Base-by-base conservation (phyloP, 225 moss, liverwort and hornwort genomes). In the Pseudoscleropodium purum region DNA sequence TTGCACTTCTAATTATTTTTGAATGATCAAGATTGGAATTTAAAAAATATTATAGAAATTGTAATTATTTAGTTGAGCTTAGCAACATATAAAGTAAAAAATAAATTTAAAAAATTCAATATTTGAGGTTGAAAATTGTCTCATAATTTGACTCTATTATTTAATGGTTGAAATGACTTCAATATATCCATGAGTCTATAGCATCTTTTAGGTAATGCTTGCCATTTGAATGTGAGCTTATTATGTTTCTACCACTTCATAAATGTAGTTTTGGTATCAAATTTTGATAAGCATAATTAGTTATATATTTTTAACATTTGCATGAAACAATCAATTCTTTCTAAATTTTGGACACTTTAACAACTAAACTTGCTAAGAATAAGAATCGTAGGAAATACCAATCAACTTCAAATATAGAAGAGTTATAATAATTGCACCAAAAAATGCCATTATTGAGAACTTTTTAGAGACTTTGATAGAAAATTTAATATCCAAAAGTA, bases 101-200 rank as follows among this genome's bases (percentile, higher is more conserved):
- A 0, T 25, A 24, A n/a, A n/a, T n/a, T 13, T 2, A 15, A 9
- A 41, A 7, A 4, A 7, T 5, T 72, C 1, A 41, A 1, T 26
- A 41, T 26, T 41, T 72, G 15, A 15, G 0, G 1, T 15, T 41
- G 9, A 27, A 41, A 15, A 72, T 25, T 72, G 27, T 1, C 16
- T 16, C 5, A 8, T 26, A 41, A 8, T 15, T 27, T 73, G 26
- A 8, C 5, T 39, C 13, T 72, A 1, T 9, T 15, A 41, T 26
- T 72, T 5, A 26, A 41, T 14, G 15, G 26, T 26, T 41, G 15
- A 43, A 43, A 43, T 43, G 9, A 27, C 5, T 15, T 73, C 3
- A 73, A 27, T 43, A 27, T 16, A 73, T 1, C 8, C 45, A 10
- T 10, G 5, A 56, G 20, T 56, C 56, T 16, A 8, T 17, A 0